These are phyloP conservation scores for Anaeromyces robustus DNA, from an alignment of 192 early-diverging fungal genomes.

Conservation along the genomic window DNA sequence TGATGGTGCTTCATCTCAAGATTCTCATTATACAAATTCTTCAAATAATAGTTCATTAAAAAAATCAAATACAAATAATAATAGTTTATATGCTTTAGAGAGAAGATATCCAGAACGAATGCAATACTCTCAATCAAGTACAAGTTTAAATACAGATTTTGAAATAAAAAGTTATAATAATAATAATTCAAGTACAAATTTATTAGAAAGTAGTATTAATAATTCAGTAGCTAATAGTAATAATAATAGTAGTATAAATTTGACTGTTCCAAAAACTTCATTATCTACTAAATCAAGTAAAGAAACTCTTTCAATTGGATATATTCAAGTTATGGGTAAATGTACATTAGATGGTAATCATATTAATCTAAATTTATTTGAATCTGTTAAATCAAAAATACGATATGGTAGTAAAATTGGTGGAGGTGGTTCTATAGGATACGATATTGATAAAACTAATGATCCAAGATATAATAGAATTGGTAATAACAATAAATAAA, in stretches of 20 bases:
- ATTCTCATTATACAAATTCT: background rate
- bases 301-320: background rate
- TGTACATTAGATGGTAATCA: background rate
- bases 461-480: background rate
- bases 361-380: background rate
- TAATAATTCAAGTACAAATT: background rate
- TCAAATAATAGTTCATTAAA: background rate
- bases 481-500: too few relatives aligned
- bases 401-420: background rate
- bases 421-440: background rate
- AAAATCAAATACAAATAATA: background rate
- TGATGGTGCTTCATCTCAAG: background rate
- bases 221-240: background rate
- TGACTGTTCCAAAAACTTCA: background rate
- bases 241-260: background rate
- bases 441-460: background rate
- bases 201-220: background rate
- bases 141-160: background rate
- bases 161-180: background rate
- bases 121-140: background rate
- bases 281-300: background rate
- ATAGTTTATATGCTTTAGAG: background rate
- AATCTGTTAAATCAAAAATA: background rate
- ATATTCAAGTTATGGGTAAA: background rate
- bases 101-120: background rate